Evolutionary conservation across 495 filamentous ascomycete genomes (phyloP).

Genomic region (Neurospora sp.): DNA sequence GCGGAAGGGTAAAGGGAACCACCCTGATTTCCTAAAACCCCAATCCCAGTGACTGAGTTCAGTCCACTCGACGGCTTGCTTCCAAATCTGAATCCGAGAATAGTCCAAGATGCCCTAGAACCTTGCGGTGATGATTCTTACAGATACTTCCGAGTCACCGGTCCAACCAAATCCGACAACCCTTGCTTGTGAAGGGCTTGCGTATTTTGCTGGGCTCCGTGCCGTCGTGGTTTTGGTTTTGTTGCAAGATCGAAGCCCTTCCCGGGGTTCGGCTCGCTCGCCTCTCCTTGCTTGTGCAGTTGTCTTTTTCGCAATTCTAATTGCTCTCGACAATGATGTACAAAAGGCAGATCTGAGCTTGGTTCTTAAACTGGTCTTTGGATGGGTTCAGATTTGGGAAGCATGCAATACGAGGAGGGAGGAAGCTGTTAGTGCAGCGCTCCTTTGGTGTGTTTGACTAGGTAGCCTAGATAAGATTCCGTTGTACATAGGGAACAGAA

Average conservation of each 20-base stretch:
- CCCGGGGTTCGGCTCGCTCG: neutral
- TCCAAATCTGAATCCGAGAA: neutral
- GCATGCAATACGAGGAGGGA: neutral
- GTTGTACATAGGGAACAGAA: neutral
- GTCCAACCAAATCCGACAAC: constrained; percentile 10
- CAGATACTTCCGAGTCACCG: constrained; percentile 52
- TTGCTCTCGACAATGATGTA: constrained; percentile 25
- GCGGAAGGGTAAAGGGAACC: constrained; percentile 62
- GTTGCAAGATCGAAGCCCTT: constrained; percentile 15
- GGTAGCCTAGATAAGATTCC: neutral
- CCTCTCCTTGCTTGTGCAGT: constrained; percentile 6
- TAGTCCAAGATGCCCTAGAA: neutral
- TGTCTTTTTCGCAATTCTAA: constrained; percentile 1
- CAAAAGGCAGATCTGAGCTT: constrained; percentile 41
- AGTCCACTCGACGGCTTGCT: neutral
- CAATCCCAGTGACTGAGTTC: neutral
- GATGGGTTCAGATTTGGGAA: neutral
- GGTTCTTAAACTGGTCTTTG: neutral
- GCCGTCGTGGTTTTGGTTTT: constrained; percentile 17
- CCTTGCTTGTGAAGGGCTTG: neutral
- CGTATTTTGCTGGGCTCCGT: neutral
- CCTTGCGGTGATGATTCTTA: constrained; percentile 44
- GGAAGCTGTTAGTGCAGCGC: neutral
- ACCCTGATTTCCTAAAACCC: constrained; percentile 25
- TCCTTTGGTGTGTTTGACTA: neutral